phyloP scores from a whole-genome alignment of 2,329 filamentous ascomycete species.

The Aspergillus glaucus region DNA sequence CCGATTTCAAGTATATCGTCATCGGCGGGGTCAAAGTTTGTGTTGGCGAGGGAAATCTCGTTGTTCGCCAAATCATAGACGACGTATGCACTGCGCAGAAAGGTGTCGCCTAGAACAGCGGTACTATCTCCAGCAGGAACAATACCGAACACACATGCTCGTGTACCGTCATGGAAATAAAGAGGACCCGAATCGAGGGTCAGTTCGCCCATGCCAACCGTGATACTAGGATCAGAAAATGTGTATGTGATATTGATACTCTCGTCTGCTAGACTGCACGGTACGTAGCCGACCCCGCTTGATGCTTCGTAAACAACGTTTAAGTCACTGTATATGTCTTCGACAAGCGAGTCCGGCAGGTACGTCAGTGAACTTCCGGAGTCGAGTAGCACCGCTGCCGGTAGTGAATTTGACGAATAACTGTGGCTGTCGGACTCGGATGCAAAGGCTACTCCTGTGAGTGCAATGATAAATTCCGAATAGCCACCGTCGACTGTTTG shows the following conservation, averaged over 20 bases:
- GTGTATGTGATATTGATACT: constrained; percentile 50
- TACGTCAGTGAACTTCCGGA: constrained; percentile 36
- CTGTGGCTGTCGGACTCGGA: constrained; percentile 13
- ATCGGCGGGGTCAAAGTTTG: constrained; percentile 52
- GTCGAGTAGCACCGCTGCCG: constrained; percentile 36
- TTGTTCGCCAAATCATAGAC: constrained; percentile 58
- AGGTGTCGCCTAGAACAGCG: constrained; percentile 55
- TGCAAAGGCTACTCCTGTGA: constrained; percentile 52
- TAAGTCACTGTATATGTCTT: constrained; percentile 51
- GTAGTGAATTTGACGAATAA: constrained; percentile 35
- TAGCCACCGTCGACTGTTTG: constrained; percentile 48
- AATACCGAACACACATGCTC: constrained; percentile 46
- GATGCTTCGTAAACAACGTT: constrained; percentile 54
- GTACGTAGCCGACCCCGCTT: constrained; percentile 48
- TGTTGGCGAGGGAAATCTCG: constrained; percentile 56
- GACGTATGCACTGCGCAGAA: constrained; percentile 57
- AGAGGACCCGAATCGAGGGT: constrained; percentile 46
- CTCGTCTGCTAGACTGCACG: constrained; percentile 47
- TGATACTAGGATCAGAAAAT: constrained; percentile 51
- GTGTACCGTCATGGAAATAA: constrained; percentile 27
- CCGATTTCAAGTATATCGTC: constrained; percentile 50
- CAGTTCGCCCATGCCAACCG: constrained; percentile 50
- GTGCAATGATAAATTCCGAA: constrained; percentile 61
- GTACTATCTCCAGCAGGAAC: constrained; percentile 42
- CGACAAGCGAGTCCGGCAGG: constrained; percentile 28